Evolutionary conservation across 2,329 filamentous ascomycete species (phyloP).

Genomic region (Paecilomyces variotii): DNA sequence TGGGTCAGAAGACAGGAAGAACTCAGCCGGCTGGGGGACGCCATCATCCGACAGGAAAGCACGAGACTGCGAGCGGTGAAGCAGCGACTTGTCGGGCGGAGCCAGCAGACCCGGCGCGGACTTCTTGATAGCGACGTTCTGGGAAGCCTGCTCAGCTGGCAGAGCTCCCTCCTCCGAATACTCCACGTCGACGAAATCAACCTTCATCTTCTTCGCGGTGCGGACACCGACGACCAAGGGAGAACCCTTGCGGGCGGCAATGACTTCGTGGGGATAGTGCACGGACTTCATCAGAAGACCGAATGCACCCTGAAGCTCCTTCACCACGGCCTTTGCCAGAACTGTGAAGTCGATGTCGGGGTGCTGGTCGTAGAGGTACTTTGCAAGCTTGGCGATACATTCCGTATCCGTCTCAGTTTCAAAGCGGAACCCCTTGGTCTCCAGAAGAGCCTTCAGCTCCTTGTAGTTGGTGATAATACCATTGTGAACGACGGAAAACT

Average conservation of each 20-base stretch:
- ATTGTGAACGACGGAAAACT: slow-evolving; percentile 97
- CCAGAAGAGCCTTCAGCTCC: slow-evolving; percentile 88
- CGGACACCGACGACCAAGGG: slow-evolving; percentile 95
- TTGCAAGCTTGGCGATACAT: slow-evolving; percentile 97
- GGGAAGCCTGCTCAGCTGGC: slow-evolving; percentile 86
- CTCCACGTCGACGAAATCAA: slow-evolving; percentile 98
- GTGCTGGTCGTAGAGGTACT: slow-evolving; percentile 95
- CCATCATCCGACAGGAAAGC: slow-evolving; percentile 99
- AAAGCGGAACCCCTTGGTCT: slow-evolving; percentile 93
- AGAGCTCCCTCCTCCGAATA: slow-evolving; percentile 84
- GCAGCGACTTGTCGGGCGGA: slow-evolving; percentile 91
- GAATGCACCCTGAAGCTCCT: slow-evolving; percentile 96
- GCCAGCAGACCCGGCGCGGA: slow-evolving; percentile 65
- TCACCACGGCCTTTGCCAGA: slow-evolving; percentile 93
- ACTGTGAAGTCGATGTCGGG: slow-evolving; percentile 92
- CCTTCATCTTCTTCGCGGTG: slow-evolving; percentile 99
- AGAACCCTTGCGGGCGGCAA: slow-evolving; percentile 96
- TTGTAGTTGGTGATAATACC: slow-evolving; percentile 99
- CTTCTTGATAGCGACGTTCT: slow-evolving; percentile 97
- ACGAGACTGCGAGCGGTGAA: slow-evolving; percentile 96
- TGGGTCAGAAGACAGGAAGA: slow-evolving; percentile 97
- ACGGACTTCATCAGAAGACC: slow-evolving; percentile 96
- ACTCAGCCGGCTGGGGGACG: slow-evolving; percentile 94
- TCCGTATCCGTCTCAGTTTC: slow-evolving; percentile 99
- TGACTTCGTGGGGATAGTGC: slow-evolving; percentile 95